Conservation (phyloP, 2,329 filamentous ascomycete genomes). For the Podosphaera fusca region DNA sequence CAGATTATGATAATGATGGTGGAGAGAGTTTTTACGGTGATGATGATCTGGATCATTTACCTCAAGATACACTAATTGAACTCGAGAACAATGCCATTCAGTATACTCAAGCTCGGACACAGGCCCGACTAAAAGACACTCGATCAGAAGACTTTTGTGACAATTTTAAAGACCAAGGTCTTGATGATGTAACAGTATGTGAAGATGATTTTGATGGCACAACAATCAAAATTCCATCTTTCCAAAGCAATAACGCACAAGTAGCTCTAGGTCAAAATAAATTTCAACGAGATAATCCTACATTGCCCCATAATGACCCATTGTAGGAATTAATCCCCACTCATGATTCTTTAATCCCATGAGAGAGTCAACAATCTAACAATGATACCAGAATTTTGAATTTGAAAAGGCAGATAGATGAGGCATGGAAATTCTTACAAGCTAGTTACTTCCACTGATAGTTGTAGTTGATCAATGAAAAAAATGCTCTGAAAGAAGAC, state of each 20-base stretch:
- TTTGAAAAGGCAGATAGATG: constrained; percentile 11
- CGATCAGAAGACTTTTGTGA: constrained; percentile 19
- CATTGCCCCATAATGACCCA: too few relatives aligned
- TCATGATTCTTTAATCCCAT: too few relatives aligned
- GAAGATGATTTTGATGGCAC: constrained; percentile 27
- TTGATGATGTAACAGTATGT: constrained; percentile 3
- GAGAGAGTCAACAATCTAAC: too few relatives aligned
- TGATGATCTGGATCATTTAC: constrained; percentile 37
- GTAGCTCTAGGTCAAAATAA: constrained; percentile 5
- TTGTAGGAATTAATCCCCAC: too few relatives aligned
- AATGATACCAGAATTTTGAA: constrained; percentile 6
- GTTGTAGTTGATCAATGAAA: constrained; percentile 23
- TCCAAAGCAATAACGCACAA: constrained; percentile 6
- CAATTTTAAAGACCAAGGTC: constrained; percentile 7
- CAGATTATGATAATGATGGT: constrained; percentile 12
- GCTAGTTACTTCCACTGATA: constrained; percentile 2
- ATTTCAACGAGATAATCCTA: too few relatives aligned
- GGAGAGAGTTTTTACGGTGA: constrained; percentile 38
- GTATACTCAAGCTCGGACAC: constrained; percentile 21
- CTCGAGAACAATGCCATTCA: constrained; percentile 41
- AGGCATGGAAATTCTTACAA: constrained; percentile 6
- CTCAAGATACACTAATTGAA: constrained; percentile 32
- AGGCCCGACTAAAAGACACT: constrained; percentile 6
- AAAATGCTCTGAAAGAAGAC: constrained; percentile 30
- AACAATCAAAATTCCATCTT: constrained; percentile 20